Base-by-base conservation (phyloP, 371 early-diverging fungal genomes). In the Mucor saturninus region DNA sequence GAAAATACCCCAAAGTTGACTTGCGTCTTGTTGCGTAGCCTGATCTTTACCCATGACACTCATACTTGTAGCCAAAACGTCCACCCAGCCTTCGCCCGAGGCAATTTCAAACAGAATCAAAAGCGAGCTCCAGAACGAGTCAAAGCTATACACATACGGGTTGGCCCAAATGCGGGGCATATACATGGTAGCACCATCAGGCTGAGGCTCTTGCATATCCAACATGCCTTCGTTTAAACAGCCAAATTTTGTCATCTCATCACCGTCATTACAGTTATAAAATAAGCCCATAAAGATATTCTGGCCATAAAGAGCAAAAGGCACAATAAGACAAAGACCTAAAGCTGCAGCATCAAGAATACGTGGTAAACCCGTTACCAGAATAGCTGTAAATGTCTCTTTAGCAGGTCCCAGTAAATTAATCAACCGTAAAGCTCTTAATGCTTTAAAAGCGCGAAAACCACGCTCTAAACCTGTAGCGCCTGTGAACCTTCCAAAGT, bases 51-150 rank as follows among this genome's bases (percentile, higher is more conserved):
- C 84, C 1, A 61, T 70, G 3, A 87, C 73, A 32, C 76, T 64
- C 80, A 90, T 88, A 40, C 86, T 80, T 0, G 81, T 75, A 4
- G 73, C 65, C 76, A 89, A 70, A 3, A 89, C 89, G 57, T 87
- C 85, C 2, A 83, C 73, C 91, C 91, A 91, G 4, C 89, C 89
- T 67, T 91, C 91, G 46, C 89, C 88, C 28, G 88, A 88, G 1
- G 84, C 76, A 71, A 87, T 86, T 60, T 88, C 88, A 48, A 91
- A 83, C 1, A 91, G 68, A 38, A 88, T 83, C 56, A 87, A 58
- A 40, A 89, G 69, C 0, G 86, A 83, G 0, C 71, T 64, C 54
- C 81, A 76, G 71, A 91, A 88, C 14, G 81, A 80, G 64, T 89
- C 86, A 75, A 91, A 91, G 54, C 86, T 89, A 68, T 86, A 89